phyloP scores from a whole-genome alignment of 1,139 yeast genomes.

The Pneumocystis carinii region DNA sequence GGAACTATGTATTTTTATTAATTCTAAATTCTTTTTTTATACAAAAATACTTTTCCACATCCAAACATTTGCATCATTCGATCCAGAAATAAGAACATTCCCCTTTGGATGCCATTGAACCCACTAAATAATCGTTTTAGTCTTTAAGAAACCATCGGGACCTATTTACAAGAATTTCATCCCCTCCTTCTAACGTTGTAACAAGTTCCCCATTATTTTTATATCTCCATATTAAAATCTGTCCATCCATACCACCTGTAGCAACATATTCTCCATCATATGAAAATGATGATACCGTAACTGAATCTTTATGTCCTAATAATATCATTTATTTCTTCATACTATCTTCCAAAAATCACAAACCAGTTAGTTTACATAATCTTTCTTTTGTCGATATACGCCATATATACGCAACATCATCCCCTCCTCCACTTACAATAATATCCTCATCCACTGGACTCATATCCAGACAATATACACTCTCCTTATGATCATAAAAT shows the following conservation, averaged over 20 bases:
- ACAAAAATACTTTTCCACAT: constrained; percentile 39
- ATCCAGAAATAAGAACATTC: constrained; percentile 77
- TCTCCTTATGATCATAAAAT: constrained; percentile 77
- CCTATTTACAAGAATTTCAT: constrained; percentile 37
- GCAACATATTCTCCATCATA: constrained; percentile 63
- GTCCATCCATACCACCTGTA: constrained; percentile 92
- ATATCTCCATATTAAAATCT: constrained; percentile 56
- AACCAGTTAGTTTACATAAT: constrained; percentile 11
- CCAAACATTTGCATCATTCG: constrained; percentile 88
- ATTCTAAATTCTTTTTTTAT: not conserved
- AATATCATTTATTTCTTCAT: constrained; percentile 65
- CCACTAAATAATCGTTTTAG: constrained; percentile 31
- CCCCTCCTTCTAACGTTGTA: constrained; percentile 69
- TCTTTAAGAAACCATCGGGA: not conserved
- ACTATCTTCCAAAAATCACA: constrained; percentile 54
- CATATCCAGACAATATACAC: constrained; percentile 58
- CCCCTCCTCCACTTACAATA: constrained; percentile 74
- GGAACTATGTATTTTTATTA: constrained; percentile 26
- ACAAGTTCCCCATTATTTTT: constrained; percentile 59
- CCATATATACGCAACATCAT: constrained; percentile 79
- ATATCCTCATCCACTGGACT: constrained; percentile 77
- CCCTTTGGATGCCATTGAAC: constrained; percentile 63
- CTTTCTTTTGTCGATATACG: constrained; percentile 21
- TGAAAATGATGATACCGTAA: constrained; percentile 70
- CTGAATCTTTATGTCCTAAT: constrained; percentile 73